A percentile compares a stretch with the other conserved stretches of the same genome.
Evolutionary conservation across 2,329 filamentous ascomycete species (phyloP).

Genomic region (Diaporthe nobilis): DNA sequence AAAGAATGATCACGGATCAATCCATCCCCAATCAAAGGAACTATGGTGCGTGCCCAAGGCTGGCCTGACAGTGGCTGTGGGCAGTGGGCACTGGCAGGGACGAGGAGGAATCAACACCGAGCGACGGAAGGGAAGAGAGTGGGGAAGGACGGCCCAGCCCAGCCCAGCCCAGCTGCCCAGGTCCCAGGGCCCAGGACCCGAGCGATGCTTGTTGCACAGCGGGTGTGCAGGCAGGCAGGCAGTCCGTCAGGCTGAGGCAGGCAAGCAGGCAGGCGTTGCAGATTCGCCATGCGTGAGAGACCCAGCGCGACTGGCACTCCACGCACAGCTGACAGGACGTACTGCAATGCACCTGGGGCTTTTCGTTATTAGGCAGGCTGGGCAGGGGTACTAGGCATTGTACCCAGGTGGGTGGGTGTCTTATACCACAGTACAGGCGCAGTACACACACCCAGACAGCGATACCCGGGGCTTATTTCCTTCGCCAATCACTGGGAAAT

Average conservation of each 20-base stretch:
- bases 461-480: background rate
- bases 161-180: slow-evolving; percentile 25
- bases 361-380: slow-evolving; percentile 7
- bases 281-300: slow-evolving; percentile 23
- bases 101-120: slow-evolving; percentile 20
- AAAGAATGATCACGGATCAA: slow-evolving; percentile 16
- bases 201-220: slow-evolving; percentile 22
- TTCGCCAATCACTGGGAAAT: background rate
- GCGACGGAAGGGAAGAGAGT: slow-evolving; percentile 5
- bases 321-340: slow-evolving; percentile 5
- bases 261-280: slow-evolving; percentile 5
- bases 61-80: slow-evolving; percentile 26
- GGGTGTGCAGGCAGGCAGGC: slow-evolving; percentile 8
- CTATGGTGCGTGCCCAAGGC: slow-evolving; percentile 25
- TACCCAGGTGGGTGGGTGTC: background rate
- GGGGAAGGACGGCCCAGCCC: slow-evolving; percentile 29
- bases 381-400: slow-evolving; percentile 1
- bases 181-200: slow-evolving; percentile 22
- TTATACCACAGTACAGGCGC: background rate
- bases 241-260: background rate
- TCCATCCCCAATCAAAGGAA: slow-evolving; percentile 13
- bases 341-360: background rate
- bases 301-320: slow-evolving; percentile 25
- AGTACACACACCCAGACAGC: background rate
- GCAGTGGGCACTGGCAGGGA: slow-evolving; percentile 15